Evolutionary conservation across 2,329 filamentous ascomycete species (phyloP).

Genomic region (Trichoderma breve): DNA sequence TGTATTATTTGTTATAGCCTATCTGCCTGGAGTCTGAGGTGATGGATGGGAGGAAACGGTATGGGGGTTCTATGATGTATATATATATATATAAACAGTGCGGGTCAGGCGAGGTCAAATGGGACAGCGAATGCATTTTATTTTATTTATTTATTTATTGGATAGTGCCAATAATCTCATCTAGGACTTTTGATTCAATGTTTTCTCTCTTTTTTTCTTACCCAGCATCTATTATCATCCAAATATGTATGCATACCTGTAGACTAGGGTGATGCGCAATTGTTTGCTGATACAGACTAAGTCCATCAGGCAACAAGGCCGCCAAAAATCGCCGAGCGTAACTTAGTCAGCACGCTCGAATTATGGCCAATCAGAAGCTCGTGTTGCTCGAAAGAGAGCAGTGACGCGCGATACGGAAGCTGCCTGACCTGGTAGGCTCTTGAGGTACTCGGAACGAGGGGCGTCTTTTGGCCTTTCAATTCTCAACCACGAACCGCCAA

Average conservation of each 20-base stretch:
- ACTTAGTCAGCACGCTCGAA: not conserved
- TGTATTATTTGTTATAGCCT: not conserved
- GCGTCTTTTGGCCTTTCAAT: conserved; percentile 6
- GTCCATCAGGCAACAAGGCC: conserved; percentile 13
- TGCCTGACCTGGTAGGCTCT: conserved; percentile 38
- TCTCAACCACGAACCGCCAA: conserved; percentile 21
- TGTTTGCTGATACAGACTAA: not conserved
- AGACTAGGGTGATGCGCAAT: not conserved
- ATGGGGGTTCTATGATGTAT: not conserved
- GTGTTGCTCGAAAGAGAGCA: conserved; percentile 12
- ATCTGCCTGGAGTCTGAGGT: not conserved
- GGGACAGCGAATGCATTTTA: not conserved
- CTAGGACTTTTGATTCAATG: not conserved
- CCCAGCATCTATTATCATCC: not conserved
- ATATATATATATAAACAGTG: conserved; percentile 2
- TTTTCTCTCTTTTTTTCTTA: not conserved
- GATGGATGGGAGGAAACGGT: not conserved
- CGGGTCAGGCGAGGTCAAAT: not conserved
- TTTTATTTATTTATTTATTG: not conserved
- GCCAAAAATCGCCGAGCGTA: not conserved
- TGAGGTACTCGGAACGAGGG: not conserved
- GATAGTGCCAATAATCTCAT: not conserved
- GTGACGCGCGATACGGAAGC: conserved; percentile 45
- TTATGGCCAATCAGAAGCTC: conserved; percentile 11
- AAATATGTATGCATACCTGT: too few species aligned